phyloP scores from a whole-genome alignment of 2,329 filamentous ascomycete genomes.

The Cordyceps farinosa region DNA sequence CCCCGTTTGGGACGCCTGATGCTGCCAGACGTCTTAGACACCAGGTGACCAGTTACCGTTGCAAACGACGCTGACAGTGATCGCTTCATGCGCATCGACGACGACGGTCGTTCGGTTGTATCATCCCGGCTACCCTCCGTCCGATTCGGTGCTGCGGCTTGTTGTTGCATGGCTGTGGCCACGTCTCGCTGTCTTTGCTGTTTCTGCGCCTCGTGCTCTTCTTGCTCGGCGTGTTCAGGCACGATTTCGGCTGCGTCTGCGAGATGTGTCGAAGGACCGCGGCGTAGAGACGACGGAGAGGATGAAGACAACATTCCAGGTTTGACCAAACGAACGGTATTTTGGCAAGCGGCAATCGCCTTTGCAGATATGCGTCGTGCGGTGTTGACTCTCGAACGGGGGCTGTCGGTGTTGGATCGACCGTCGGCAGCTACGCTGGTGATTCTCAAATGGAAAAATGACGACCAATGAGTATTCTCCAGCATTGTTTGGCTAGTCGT shows the following conservation, averaged over 20 bases:
- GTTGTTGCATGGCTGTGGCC: background rate
- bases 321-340: conserved; percentile 34
- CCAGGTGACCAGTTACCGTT: conserved; percentile 51
- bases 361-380: conserved; percentile 29
- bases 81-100: conserved; percentile 45
- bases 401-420: background rate
- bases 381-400: conserved; percentile 9
- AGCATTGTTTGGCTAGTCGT: background rate
- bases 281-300: background rate
- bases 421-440: background rate
- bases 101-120: conserved; percentile 35
- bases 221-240: conserved; percentile 2
- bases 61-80: conserved; percentile 60
- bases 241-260: conserved; percentile 25
- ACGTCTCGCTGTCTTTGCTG: background rate
- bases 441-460: conserved; percentile 50
- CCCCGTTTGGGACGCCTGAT: conserved; percentile 53
- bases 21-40: conserved; percentile 52
- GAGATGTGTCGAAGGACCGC: background rate
- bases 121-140: conserved; percentile 17
- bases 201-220: conserved; percentile 13
- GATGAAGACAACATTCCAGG: conserved; percentile 33
- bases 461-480: conserved; percentile 43
- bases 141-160: background rate
- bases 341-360: conserved; percentile 17